Base-by-base conservation (phyloP, 805 yeast genomes). In the Wickerhamiella australiensis region DNA sequence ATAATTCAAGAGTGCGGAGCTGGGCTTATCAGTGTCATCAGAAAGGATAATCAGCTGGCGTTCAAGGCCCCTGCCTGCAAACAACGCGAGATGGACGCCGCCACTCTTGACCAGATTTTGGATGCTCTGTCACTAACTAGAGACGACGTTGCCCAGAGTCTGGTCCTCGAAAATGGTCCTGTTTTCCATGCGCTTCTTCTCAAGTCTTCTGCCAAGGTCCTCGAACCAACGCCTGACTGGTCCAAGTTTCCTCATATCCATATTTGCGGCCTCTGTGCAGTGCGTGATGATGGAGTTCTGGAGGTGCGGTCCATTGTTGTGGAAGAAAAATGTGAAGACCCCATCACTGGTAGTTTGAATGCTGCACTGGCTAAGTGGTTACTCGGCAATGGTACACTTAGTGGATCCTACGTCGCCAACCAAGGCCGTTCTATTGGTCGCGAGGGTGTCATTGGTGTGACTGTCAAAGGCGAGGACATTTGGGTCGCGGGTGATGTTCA, bases 21-120 rank as follows among this genome's bases (percentile, higher is more conserved):
- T 3, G 59, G 61, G 1, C 35, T 38, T 5, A 38, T 59, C 27
- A 6, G 64, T 53, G 62, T 83, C 85, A 0, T 59, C 50, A 0
- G 38, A 52, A 44, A 62, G 6, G 13, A 74, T 75, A 22, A 77
- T 67, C 57, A 5, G 23, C 43, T 31, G 27, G 35, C 21, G 18
- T 29, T 15, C 26, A n/a, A 46, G 7, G 40, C 43, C 7, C 46
- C 49, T 2, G n/a, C 50, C 12, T 33, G 36, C 13, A 17, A 13
- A 12, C 18, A 31, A 13, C 17, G 31, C n/a, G 20, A 31, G 29
- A 25, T 43, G 17, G 47, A 31, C 5, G 13, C 26, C n/a, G 40
- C 15, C 8, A 15, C 15, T 3, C 12, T 29, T 11, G 21, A 13
- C 9, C 18, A 20, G 27, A 20, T 33, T 7, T 7, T 29, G 17